These are phyloP conservation scores for Cardamine resedifolia DNA, from an alignment of 345 rosid genomes.

Conservation along the genomic window DNA sequence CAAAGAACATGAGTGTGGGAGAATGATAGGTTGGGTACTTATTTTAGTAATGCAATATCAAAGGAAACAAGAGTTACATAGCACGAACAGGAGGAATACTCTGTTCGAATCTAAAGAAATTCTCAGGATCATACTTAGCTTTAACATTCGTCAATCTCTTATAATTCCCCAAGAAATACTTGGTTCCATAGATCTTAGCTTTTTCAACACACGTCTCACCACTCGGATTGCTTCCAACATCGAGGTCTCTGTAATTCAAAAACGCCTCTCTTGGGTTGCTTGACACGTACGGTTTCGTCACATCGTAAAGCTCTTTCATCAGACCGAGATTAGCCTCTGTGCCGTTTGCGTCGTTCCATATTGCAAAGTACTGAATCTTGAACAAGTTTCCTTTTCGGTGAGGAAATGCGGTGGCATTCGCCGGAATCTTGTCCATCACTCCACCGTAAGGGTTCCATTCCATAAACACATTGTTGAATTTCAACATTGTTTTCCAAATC, in stretches of 20 bases:
- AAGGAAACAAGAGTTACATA: not conserved
- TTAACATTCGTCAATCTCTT: conserved; percentile 38
- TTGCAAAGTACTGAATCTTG: conserved; percentile 39
- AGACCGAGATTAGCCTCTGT: conserved; percentile 19
- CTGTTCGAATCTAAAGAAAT: conserved; percentile 41
- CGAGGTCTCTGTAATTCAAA: conserved; percentile 37
- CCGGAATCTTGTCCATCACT: conserved; percentile 44
- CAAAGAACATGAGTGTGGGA: not conserved
- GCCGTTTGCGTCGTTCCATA: conserved; percentile 33
- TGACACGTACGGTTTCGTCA: conserved; percentile 45
- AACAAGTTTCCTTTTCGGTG: conserved; percentile 49
- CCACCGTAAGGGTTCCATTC: conserved; percentile 55
- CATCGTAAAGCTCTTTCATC: conserved; percentile 38
- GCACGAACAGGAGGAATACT: conserved; percentile 30
- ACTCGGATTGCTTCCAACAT: not conserved
- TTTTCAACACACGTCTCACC: conserved; percentile 3
- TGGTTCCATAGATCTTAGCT: conserved; percentile 38
- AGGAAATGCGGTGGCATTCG: conserved; percentile 48
- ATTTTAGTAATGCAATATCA: not conserved
- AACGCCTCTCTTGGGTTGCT: conserved; percentile 45
- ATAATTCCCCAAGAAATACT: conserved; percentile 34
- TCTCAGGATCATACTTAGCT: conserved; percentile 37
- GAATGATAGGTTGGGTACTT: not conserved
- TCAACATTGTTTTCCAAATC: conserved; percentile 40
- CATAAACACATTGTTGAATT: conserved; percentile 31